A percentile compares a stretch with the other conserved stretches of the same genome.
These are phyloP conservation scores for Leishmania aethiopica DNA, from an alignment of 208 protist species.

Conservation along the genomic window DNA sequence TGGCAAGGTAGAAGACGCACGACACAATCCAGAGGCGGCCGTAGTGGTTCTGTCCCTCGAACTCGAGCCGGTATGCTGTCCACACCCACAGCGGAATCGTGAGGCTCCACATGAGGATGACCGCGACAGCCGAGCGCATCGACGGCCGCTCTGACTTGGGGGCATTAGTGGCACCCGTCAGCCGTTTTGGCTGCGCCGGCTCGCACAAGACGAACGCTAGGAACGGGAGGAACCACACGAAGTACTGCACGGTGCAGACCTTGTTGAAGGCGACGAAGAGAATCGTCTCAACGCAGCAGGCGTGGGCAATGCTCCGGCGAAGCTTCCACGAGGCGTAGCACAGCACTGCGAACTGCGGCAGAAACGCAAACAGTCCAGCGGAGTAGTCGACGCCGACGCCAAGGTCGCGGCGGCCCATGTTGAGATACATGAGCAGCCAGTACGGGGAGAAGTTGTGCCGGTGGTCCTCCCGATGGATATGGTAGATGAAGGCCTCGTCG, in stretches of 20 bases:
- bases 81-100: slow-evolving; percentile 86
- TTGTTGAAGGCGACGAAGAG: slow-evolving; percentile 96
- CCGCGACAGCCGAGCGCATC: slow-evolving; percentile 20
- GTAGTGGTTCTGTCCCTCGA: slow-evolving; percentile 80
- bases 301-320: slow-evolving; percentile 73
- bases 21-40: slow-evolving; percentile 78
- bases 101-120: slow-evolving; percentile 56
- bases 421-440: slow-evolving; percentile 92
- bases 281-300: slow-evolving; percentile 83
- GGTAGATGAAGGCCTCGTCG: slow-evolving; percentile 84
- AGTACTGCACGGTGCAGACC: slow-evolving; percentile 96
- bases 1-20: slow-evolving; percentile 88
- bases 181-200: slow-evolving; percentile 22
- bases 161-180: neutral
- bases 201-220: slow-evolving; percentile 78
- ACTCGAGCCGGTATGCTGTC: slow-evolving; percentile 83
- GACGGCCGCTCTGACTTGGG: slow-evolving; percentile 14
- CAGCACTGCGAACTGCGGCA: slow-evolving; percentile 83
- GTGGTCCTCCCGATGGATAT: slow-evolving; percentile 80
- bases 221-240: slow-evolving; percentile 94
- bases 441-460: slow-evolving; percentile 95
- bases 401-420: slow-evolving; percentile 56
- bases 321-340: slow-evolving; percentile 72
- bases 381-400: slow-evolving; percentile 52
- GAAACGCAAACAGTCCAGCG: slow-evolving; percentile 77